A percentile compares a stretch with the other conserved stretches of the same genome.
These are phyloP conservation scores for Logfia minima DNA, from an alignment of 129 eudicot genomes.

Conservation along the genomic window DNA sequence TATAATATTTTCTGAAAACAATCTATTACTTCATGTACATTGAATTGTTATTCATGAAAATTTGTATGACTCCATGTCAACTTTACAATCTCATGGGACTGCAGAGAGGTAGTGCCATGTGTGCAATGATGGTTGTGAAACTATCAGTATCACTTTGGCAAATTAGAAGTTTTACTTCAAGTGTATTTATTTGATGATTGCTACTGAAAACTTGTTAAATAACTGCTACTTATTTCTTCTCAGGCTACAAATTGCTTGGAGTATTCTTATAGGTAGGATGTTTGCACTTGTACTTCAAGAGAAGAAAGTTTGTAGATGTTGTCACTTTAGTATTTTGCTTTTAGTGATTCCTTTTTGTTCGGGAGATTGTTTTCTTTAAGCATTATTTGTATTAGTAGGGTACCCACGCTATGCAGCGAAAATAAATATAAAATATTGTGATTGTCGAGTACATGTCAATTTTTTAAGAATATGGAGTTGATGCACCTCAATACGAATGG, in stretches of 20 bases:
- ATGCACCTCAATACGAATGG: no score
- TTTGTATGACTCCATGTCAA: no score
- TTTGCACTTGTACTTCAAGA: not conserved
- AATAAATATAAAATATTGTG: no score
- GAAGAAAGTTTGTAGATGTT: not conserved
- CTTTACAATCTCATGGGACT: constrained; percentile 87
- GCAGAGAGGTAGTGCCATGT: constrained; percentile 58
- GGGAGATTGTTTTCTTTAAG: no score
- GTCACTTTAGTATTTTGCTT: not conserved
- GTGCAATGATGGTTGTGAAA: constrained; percentile 72
- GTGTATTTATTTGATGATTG: not conserved
- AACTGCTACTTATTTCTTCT: not conserved
- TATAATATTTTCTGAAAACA: no score
- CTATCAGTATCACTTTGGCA: constrained; percentile 60
- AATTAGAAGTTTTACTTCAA: constrained; percentile 9
- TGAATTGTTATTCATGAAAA: no score
- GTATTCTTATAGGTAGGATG: not conserved
- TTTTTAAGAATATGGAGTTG: no score
- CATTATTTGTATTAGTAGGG: no score
- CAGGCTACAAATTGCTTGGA: not conserved
- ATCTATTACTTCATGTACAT: no score
- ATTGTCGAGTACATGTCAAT: no score
- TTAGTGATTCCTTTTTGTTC: not conserved
- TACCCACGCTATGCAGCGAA: no score
- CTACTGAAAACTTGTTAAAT: not conserved